Percentiles rank a stretch among this genome's conserved stretches.
Conservation (phyloP, 2,329 filamentous ascomycete genomes). For the Parasarocladium wereldwijsianum region DNA sequence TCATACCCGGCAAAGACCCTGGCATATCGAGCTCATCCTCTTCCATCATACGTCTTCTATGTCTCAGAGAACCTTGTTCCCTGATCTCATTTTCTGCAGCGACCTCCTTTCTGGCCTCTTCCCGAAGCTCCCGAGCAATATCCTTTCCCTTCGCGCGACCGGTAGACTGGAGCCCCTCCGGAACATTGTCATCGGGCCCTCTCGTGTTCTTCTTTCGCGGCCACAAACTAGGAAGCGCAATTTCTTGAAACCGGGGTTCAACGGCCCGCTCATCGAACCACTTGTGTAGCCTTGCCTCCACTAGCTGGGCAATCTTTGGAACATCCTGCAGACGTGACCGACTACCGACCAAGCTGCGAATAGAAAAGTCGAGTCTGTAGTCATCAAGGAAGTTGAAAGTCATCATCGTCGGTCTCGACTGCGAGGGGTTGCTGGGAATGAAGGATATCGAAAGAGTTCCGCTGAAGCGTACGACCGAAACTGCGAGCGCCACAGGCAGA, state of each 20-base stretch:
- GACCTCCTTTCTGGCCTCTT: constrained; percentile 32
- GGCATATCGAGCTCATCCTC: constrained; percentile 29
- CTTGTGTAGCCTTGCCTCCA: constrained; percentile 64
- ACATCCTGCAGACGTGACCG: constrained; percentile 73
- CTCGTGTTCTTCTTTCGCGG: constrained; percentile 72
- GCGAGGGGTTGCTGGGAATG: constrained; percentile 58
- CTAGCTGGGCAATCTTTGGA: constrained; percentile 73
- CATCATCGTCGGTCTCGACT: constrained; percentile 69
- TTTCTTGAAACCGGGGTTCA: constrained; percentile 76
- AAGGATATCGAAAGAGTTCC: constrained; percentile 90
- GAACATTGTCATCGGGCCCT: constrained; percentile 47
- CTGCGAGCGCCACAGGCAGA: constrained; percentile 78
- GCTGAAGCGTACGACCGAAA: constrained; percentile 86
- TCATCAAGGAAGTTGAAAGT: constrained; percentile 89
- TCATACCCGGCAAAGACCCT: constrained; percentile 27
- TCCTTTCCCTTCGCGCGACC: constrained; percentile 40
- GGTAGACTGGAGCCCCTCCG: constrained; percentile 31
- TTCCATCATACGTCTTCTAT: constrained; percentile 21
- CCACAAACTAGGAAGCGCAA: constrained; percentile 70
- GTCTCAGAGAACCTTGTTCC: constrained; percentile 22
- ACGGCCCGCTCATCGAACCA: constrained; percentile 85
- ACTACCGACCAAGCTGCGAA: constrained; percentile 64
- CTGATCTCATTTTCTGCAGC: constrained; percentile 28
- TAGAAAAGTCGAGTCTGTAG: constrained; percentile 71
- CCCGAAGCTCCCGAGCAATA: constrained; percentile 31